These are phyloP conservation scores for Globisporangium apiculatum DNA, from an alignment of 352 stramenopile genomes.

Conservation along the genomic window DNA sequence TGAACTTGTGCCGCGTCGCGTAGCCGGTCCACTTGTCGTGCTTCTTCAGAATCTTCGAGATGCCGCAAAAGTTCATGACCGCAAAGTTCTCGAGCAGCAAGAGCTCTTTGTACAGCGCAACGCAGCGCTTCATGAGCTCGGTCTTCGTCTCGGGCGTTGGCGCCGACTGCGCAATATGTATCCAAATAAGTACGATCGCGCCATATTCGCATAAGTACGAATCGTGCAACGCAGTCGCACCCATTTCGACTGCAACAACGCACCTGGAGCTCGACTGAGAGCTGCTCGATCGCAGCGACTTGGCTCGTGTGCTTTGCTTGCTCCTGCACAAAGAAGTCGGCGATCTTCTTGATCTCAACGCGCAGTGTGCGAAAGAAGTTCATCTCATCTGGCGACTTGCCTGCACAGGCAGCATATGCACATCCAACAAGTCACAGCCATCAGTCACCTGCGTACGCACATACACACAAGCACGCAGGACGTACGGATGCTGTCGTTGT, in stretches of 20 bases:
- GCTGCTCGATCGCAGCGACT: slow-evolving; percentile 56
- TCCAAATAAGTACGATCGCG: background rate
- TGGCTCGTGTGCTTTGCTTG: slow-evolving; percentile 64
- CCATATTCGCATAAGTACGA: too few relatives aligned
- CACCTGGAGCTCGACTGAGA: slow-evolving; percentile 63
- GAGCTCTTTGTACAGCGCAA: slow-evolving; percentile 82
- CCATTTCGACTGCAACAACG: background rate
- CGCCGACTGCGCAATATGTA: slow-evolving; percentile 17
- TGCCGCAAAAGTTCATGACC: slow-evolving; percentile 87
- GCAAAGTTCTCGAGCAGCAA: slow-evolving; percentile 85
- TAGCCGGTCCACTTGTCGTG: slow-evolving; percentile 90
- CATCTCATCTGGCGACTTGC: slow-evolving; percentile 76
- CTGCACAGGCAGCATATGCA: slow-evolving; percentile 14
- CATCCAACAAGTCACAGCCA: too few relatives aligned
- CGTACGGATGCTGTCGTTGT: slow-evolving; percentile 87
- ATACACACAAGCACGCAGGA: slow-evolving; percentile 7
- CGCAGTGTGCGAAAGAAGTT: slow-evolving; percentile 86
- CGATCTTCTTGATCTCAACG: slow-evolving; percentile 81
- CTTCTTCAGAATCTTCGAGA: slow-evolving; percentile 89
- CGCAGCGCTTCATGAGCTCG: slow-evolving; percentile 73
- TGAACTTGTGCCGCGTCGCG: slow-evolving; percentile 86
- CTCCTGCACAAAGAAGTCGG: slow-evolving; percentile 81
- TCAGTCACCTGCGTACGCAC: too few relatives aligned
- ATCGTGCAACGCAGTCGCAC: too few relatives aligned
- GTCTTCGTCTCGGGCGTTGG: slow-evolving; percentile 56